Evolutionary conservation across 2,329 filamentous ascomycete species (phyloP).

Genomic region (Pseudogymnoascus sp.): DNA sequence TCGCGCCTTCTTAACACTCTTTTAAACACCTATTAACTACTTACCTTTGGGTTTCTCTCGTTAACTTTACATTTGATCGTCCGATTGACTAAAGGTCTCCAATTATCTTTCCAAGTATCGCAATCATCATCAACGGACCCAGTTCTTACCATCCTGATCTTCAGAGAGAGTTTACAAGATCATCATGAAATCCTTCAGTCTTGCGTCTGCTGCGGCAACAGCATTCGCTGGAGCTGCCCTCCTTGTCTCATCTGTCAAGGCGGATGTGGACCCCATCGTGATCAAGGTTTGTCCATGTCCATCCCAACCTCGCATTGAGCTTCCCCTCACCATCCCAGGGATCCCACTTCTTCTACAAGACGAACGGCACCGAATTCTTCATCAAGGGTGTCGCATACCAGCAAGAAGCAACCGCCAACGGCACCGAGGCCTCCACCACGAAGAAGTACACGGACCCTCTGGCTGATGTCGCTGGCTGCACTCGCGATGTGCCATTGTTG

Average conservation of each 20-base stretch:
- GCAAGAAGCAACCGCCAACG: conserved; percentile 60
- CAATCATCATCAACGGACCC: conserved; percentile 1
- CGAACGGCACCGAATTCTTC: conserved; percentile 69
- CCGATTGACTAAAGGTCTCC: not conserved
- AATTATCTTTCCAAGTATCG: conserved; percentile 4
- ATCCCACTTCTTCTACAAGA: conserved; percentile 39
- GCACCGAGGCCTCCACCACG: conserved; percentile 37
- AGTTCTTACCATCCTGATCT: not conserved
- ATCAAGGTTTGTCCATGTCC: conserved; percentile 30
- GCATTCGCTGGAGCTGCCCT: conserved; percentile 45
- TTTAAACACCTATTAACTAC: not conserved
- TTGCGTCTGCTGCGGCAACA: conserved; percentile 34
- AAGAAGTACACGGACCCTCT: conserved; percentile 74
- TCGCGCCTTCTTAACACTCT: conserved; percentile 3
- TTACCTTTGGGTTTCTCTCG: not conserved
- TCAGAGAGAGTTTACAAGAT: not conserved
- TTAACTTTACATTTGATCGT: not conserved
- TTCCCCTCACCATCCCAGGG: conserved; percentile 20
- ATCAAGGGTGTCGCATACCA: conserved; percentile 96
- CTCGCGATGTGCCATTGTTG: conserved; percentile 79
- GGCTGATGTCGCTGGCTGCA: conserved; percentile 62
- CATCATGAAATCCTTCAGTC: conserved; percentile 47
- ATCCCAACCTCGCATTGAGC: not conserved
- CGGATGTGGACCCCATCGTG: conserved; percentile 49
- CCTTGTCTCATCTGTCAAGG: conserved; percentile 40